Conservation (phyloP, 345 rosid species). For the Turnera subulata region DNA sequence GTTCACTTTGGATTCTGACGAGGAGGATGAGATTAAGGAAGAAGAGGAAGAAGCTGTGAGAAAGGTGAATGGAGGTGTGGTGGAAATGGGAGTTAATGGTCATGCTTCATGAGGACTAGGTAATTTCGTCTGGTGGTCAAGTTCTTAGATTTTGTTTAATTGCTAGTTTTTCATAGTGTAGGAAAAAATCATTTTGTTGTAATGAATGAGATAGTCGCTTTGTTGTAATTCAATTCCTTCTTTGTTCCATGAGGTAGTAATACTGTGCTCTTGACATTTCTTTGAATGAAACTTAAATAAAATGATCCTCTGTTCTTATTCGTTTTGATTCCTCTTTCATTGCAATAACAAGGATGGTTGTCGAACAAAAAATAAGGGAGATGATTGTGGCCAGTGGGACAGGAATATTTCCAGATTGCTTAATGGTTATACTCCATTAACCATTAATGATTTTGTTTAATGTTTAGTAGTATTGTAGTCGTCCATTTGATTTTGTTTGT, state of each 20-base stretch:
- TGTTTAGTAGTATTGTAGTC: no score
- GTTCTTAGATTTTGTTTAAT: not conserved
- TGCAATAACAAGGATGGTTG: no score
- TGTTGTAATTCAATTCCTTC: not conserved
- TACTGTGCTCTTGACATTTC: no score
- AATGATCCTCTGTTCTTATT: no score
- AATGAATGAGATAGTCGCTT: not conserved
- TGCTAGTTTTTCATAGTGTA: not conserved
- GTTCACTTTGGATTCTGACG: constrained; percentile 81
- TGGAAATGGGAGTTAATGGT: constrained; percentile 47
- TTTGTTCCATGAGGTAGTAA: no score
- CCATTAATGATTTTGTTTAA: no score
- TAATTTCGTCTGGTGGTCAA: constrained; percentile 9
- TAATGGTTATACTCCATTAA: no score
- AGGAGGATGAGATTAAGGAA: constrained; percentile 45
- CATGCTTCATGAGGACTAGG: constrained; percentile 46
- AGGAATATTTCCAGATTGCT: no score
- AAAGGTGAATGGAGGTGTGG: constrained; percentile 18
- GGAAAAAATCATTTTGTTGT: not conserved
- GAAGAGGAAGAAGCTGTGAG: constrained; percentile 28
- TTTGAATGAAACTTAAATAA: not conserved
- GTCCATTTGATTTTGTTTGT: no score
- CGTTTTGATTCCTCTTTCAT: no score
- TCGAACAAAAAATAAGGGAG: no score
- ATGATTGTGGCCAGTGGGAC: no score